Base-by-base conservation (phyloP, 257 asterid genomes). In the Nicotiana tabacum region DNA sequence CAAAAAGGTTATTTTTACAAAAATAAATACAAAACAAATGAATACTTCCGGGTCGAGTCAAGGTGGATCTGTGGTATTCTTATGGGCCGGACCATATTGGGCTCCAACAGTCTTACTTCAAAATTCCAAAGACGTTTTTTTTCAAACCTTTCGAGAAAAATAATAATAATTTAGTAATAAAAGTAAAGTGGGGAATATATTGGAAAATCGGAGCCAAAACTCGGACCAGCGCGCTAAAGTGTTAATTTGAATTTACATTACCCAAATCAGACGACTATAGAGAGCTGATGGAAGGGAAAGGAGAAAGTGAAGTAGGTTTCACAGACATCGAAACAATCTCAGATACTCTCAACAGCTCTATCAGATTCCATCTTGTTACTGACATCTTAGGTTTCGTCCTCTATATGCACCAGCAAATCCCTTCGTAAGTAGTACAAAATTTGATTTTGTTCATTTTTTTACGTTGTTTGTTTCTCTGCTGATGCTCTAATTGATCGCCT, bases 401-500 rank as follows among this genome's bases (percentile, higher is more conserved):
- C 56, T 96, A 89, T 87, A 94, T 96, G 98, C 98, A 96, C 88
- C 98, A 93, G 86, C 99, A 96, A 82, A 96, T 94, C 90, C 99
- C 99, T 79, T 91, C 93, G 99, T 94, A 91, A 86, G 86, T 58
- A 53, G 13, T 39, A 32, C 15, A 33, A 3, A 2, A 27, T 39
- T 76, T 51, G 27, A 72, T 46, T 46, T 43, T 43, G 51, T 53
- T 53, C 58, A 53, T 3, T 3, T 53, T 5, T 24, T 21, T n/a
- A 13, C 13, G 6, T 60, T 61, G 35, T 8, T 29, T 13, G 65
- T 62, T 77, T 53, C 4, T 68, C 79, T 85, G 77, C 33, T 17
- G 6, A 15, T 37, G 3, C 10, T 37, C 0, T 32, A 77, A 48
- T 78, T 30, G 21, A 67, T 24, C 79, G 21, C 51, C 61, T 48